phyloP scores from a whole-genome alignment of 306 rosid genomes.

The Echinosophora koreensis region DNA sequence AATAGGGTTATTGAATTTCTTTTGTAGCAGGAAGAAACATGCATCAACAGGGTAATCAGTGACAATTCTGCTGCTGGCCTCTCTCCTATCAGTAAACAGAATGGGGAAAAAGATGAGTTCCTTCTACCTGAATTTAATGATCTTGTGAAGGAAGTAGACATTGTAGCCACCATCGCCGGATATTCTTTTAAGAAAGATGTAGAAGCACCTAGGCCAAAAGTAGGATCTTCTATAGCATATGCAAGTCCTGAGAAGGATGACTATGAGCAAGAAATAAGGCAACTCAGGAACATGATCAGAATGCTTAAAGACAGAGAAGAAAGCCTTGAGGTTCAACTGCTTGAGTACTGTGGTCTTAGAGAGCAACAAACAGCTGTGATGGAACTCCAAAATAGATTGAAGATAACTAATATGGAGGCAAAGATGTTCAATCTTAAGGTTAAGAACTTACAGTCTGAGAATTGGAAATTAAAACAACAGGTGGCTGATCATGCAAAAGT shows the following conservation, averaged over 20 bases:
- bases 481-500: conserved; percentile 62
- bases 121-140: conserved; percentile 69
- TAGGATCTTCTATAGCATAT: conserved; percentile 55
- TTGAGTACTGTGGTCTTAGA: conserved; percentile 81
- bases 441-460: conserved; percentile 73
- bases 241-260: conserved; percentile 58
- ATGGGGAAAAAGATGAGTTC: conserved; percentile 59
- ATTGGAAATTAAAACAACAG: conserved; percentile 65
- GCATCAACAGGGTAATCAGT: conserved; percentile 41
- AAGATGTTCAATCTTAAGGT: conserved; percentile 81
- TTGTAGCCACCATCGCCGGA: conserved; percentile 48
- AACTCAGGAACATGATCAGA: conserved; percentile 67
- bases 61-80: conserved; percentile 42
- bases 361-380: conserved; percentile 77
- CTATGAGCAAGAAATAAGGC: conserved; percentile 65
- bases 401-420: conserved; percentile 74
- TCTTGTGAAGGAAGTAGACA: conserved; percentile 62
- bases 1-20: conserved; percentile 3
- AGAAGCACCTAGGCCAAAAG: conserved; percentile 49
- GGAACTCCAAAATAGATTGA: conserved; percentile 85
- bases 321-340: conserved; percentile 77
- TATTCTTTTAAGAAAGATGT: conserved; percentile 50
- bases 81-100: conserved; percentile 49
- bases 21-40: conserved; percentile 64
- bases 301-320: conserved; percentile 79